Evolutionary conservation across 306 rosid genomes (phyloP).

Genomic region (Bauhinia variegata): DNA sequence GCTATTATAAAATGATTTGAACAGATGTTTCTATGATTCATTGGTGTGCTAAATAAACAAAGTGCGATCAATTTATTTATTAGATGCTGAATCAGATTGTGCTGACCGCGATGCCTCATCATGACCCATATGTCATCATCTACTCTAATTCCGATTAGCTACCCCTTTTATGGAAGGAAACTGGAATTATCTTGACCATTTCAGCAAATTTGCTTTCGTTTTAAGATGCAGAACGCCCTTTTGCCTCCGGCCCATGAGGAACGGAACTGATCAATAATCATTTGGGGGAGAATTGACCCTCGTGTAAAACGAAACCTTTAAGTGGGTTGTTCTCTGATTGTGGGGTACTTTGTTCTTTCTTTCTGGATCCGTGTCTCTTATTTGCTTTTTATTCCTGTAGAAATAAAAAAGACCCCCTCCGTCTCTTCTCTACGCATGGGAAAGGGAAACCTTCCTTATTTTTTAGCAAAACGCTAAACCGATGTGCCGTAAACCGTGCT

Average conservation of each 20-base stretch:
- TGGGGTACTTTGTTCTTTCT: slow-evolving; percentile 41
- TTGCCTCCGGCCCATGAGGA: not conserved
- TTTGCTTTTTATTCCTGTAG: slow-evolving; percentile 25
- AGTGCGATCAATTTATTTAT: slow-evolving; percentile 38
- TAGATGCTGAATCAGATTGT: slow-evolving; percentile 42
- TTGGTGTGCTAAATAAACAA: slow-evolving; percentile 33
- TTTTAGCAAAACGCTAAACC: slow-evolving; percentile 4
- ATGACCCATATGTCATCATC: slow-evolving; percentile 34
- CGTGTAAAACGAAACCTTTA: slow-evolving; percentile 9
- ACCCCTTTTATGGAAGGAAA: slow-evolving; percentile 27
- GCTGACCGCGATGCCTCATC: slow-evolving; percentile 39
- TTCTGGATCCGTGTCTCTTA: slow-evolving; percentile 8
- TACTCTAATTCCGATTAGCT: slow-evolving; percentile 4
- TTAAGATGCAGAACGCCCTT: slow-evolving; percentile 16
- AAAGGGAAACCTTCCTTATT: slow-evolving; percentile 31
- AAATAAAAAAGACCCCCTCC: slow-evolving; percentile 9
- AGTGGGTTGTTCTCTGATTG: slow-evolving; percentile 36
- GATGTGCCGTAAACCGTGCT: slow-evolving; percentile 25
- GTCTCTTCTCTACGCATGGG: slow-evolving; percentile 44
- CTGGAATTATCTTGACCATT: slow-evolving; percentile 32
- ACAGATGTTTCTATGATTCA: slow-evolving; percentile 23
- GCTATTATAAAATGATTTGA: slow-evolving; percentile 32
- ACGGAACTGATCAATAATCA: not conserved
- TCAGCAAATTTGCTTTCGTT: slow-evolving; percentile 35
- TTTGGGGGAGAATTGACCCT: slow-evolving; percentile 10